phyloP scores from a whole-genome alignment of 2,329 filamentous ascomycete species.

The Alternaria brassicae region DNA sequence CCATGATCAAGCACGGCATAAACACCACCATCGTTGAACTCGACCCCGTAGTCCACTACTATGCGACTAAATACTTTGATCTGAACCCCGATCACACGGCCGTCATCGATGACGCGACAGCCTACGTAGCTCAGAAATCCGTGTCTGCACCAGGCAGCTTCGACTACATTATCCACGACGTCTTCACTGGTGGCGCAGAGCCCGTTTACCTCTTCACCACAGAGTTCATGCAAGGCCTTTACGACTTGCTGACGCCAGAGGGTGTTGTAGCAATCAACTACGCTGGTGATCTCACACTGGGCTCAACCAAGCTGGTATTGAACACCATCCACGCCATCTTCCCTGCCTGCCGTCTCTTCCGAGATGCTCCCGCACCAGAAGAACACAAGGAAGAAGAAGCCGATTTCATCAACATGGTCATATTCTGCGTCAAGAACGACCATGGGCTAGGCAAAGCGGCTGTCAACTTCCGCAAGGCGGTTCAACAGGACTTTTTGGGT shows the following conservation, averaged over 20 bases:
- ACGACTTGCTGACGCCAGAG: constrained; percentile 73
- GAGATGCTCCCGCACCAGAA: constrained; percentile 70
- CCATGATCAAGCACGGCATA: constrained; percentile 85
- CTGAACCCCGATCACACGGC: constrained; percentile 78
- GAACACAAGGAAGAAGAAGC: constrained; percentile 41
- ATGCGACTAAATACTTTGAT: constrained; percentile 82
- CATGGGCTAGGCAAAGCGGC: constrained; percentile 42
- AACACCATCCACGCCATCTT: constrained; percentile 84
- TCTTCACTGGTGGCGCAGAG: constrained; percentile 96
- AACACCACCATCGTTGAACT: constrained; percentile 95
- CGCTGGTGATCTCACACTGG: constrained; percentile 82
- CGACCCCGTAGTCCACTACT: constrained; percentile 85
- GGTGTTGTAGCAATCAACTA: constrained; percentile 96
- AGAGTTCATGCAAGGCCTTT: constrained; percentile 78
- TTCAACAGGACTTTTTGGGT: constrained; percentile 70
- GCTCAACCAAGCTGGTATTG: constrained; percentile 78
- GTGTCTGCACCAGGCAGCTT: constrained; percentile 60
- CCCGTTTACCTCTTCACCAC: constrained; percentile 86
- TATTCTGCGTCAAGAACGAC: constrained; percentile 81
- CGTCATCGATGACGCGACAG: constrained; percentile 82
- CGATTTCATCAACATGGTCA: constrained; percentile 95
- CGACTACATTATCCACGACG: constrained; percentile 96
- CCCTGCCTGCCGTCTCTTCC: constrained; percentile 88
- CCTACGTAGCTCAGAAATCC: constrained; percentile 66
- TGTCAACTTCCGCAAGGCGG: constrained; percentile 72